phyloP scores from a whole-genome alignment of 169 alveolate genomes.

The Fabrea salina region DNA sequence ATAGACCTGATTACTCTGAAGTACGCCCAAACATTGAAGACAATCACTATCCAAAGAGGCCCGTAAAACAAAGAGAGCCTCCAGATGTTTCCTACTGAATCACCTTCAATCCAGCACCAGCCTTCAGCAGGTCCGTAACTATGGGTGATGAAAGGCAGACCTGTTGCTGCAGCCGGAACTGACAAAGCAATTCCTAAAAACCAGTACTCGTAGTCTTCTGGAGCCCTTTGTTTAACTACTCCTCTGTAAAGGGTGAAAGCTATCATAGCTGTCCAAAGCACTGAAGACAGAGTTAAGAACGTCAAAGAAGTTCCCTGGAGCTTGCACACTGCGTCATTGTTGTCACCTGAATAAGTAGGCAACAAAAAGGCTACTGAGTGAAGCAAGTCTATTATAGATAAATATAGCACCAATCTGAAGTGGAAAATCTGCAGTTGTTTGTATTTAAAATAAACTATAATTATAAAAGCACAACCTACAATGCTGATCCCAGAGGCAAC shows the following conservation, averaged over 20 bases:
- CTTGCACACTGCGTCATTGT: background rate
- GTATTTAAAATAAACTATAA: background rate
- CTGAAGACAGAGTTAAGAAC: background rate
- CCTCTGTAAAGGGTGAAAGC: background rate
- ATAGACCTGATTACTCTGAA: background rate
- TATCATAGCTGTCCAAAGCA: background rate
- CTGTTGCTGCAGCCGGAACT: background rate
- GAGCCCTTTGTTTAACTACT: background rate
- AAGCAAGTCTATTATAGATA: background rate
- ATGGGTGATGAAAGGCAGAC: slow-evolving; percentile 12
- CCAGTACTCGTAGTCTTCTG: background rate
- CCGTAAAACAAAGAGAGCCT: background rate
- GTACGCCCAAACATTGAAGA: background rate
- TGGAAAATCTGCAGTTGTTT: background rate
- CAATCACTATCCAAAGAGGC: background rate
- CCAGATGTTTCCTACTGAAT: background rate
- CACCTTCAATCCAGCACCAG: slow-evolving; percentile 18
- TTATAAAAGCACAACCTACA: background rate
- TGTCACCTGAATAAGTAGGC: background rate
- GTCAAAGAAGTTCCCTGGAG: background rate
- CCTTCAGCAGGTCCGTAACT: slow-evolving; percentile 9
- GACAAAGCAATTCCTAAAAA: background rate
- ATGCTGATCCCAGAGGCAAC: background rate
- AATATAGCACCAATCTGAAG: background rate
- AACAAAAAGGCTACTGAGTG: background rate